Base-by-base conservation (phyloP, 768 basidiomycete species). In the Lactarius sp. region DNA sequence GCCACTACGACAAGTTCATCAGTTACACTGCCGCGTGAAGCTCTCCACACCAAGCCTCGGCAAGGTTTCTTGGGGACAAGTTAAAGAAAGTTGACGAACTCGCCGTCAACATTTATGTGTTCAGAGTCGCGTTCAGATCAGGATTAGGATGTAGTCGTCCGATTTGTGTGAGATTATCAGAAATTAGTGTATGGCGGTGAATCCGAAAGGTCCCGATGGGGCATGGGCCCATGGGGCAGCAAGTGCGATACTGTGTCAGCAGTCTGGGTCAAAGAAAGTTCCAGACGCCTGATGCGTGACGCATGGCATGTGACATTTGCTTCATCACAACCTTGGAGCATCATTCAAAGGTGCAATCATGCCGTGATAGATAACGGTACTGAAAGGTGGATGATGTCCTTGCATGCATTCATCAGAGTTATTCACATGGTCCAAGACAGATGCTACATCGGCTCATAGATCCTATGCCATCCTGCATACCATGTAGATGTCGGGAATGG, bases 1-100 rank as follows among this genome's bases (percentile, higher is more conserved):
- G 22, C 52, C 52, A 53, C 16, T 60, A 13, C 41, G 52, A 60
- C 14, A 27, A 20, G 20, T 60, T 52, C 33, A 16, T 60, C 42
- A 44, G 14, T 42, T 2, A 44, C 33, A 52, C n/a, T 47, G 10
- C n/a, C n/a, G 31, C 9, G 7, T 52, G 59, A 52, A 14, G 27
- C 27, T 2, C 27, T 27, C 27, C 27, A 27, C 27, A 27, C 27
- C 27, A 27, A 27, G 27, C 27, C 27, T 27, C 27, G 2, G 27
- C 27, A 27, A 27, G 51, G n/a, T 36, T 10, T n/a, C 34, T 52
- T 31, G 27, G 27, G 27, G 27, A 27, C 2, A 27, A 27, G 2
- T 27, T 27, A 2, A 27, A 27, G 27, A 27, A 27, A 27, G 27
- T 27, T 2, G 27, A 27, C 2, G 27, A 27, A 27, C 27, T 27